Base-by-base conservation (phyloP, 108 stramenopile genomes). In the Stephanodiscus minutulus region DNA sequence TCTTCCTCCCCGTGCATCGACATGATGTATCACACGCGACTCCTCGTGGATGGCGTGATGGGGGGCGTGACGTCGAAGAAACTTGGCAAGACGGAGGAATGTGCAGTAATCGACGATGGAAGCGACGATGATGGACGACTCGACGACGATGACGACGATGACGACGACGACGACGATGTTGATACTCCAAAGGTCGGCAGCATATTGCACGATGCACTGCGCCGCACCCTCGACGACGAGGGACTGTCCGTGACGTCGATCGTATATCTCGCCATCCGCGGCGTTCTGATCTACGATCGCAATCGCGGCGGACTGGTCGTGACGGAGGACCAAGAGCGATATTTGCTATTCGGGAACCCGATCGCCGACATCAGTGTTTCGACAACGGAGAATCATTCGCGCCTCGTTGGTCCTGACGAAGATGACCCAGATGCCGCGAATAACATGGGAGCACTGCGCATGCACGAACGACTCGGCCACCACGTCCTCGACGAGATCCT, bases 401-500 rank as follows among this genome's bases (percentile, higher is more conserved):
- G 33, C 4, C 29, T 50, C 31, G n/a, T n/a, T n/a, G 24, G 31
- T 28, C 5, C 48, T 6, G 43, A 48, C n/a, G 64, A 50, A 9
- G 44, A 50, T 35, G 20, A 9, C 37, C 15, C 1, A 47, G 29
- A 29, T 15, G 22, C 15, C 18, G n/a, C 63, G 43, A 44, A 25
- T 9, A 25, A 29, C n/a, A n/a, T n/a, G 18, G 52, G 35, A 59
- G 25, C 71, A 2, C 33, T 27, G 36, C 61, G 52, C 57, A 66
- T 79, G 31, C 59, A 72, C 44, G 77, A 79, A 57, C 48, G 65
- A 43, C 70, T 79, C 6, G 68, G 50, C 35, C 70, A 79, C 47
- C 70, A 79, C 24, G n/a, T 79, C 5, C 65, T 79, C 13, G 65
- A 79, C 7, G 60, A 79, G 25, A 79, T 79, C 52, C 66, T 79